These are phyloP conservation scores for Peronospora farinosa DNA, from an alignment of 352 stramenopile genomes.

Conservation along the genomic window DNA sequence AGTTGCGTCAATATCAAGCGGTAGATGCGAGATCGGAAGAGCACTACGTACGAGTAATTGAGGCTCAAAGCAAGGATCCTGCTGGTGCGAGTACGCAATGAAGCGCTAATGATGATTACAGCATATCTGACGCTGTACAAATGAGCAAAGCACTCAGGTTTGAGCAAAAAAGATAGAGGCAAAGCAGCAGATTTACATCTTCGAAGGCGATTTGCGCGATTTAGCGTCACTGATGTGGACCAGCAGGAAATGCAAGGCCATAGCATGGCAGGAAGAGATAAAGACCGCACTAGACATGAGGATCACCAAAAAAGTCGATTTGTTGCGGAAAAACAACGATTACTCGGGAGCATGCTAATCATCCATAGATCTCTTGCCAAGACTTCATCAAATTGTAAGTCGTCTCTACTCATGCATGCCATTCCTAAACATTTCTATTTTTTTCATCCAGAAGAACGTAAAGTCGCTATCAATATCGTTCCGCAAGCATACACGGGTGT, in stretches of 20 bases:
- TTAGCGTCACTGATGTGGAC: conserved; percentile 76
- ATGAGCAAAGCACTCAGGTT: conserved; percentile 92
- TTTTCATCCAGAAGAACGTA: background rate
- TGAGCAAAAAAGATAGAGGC: conserved; percentile 92
- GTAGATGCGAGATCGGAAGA: too few species aligned
- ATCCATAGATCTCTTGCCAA: conserved; percentile 36
- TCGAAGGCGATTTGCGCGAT: conserved; percentile 68
- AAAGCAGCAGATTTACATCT: conserved; percentile 78
- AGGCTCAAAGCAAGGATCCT: conserved; percentile 87
- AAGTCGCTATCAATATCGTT: conserved; percentile 4
- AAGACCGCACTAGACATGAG: conserved; percentile 69
- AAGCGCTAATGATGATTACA: conserved; percentile 89
- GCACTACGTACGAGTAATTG: conserved; percentile 90
- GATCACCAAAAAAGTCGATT: conserved; percentile 78
- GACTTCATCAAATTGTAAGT: conserved; percentile 6
- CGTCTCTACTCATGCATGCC: conserved; percentile 1
- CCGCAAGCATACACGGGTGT: background rate
- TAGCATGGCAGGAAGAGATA: conserved; percentile 53
- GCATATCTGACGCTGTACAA: conserved; percentile 92
- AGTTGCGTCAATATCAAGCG: too few species aligned
- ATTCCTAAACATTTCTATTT: background rate
- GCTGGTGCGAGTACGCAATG: conserved; percentile 85
- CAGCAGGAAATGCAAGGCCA: conserved; percentile 47
- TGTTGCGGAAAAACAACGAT: conserved; percentile 84
- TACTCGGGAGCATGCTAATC: conserved; percentile 82